A percentile compares a stretch with the other conserved stretches of the same genome.
phyloP scores from a whole-genome alignment of 106 monocot species.

The Agapanthus africanus region DNA sequence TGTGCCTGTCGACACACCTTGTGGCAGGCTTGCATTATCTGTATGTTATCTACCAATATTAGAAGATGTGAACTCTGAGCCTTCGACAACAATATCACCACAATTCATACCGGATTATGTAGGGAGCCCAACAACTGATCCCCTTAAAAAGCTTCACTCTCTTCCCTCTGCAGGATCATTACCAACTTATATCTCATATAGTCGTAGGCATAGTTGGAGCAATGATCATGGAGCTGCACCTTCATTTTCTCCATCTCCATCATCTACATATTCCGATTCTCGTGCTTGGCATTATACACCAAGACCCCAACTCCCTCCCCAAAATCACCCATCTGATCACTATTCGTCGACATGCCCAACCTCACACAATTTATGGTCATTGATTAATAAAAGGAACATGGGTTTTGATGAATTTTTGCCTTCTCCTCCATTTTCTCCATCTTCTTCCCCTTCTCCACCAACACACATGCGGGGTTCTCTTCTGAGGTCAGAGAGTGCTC shows the following conservation, averaged over 20 bases:
- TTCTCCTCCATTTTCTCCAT: slow-evolving; percentile 41
- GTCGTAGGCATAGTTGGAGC: slow-evolving; percentile 70
- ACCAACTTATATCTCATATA: slow-evolving; percentile 31
- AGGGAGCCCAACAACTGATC: slow-evolving; percentile 75
- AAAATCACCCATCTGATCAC: too few species aligned
- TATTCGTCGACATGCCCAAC: not conserved
- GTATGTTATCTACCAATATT: slow-evolving; percentile 53
- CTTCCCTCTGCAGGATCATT: slow-evolving; percentile 25
- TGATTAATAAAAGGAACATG: slow-evolving; percentile 15
- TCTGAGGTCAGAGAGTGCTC: slow-evolving; percentile 53
- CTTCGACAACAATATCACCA: slow-evolving; percentile 31
- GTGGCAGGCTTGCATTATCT: slow-evolving; percentile 51
- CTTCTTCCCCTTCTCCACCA: slow-evolving; percentile 47
- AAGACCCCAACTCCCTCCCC: slow-evolving; percentile 11
- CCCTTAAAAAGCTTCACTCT: slow-evolving; percentile 54
- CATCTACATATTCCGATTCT: slow-evolving; percentile 7
- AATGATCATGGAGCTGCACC: slow-evolving; percentile 30
- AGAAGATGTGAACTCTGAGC: slow-evolving; percentile 44
- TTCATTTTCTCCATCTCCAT: slow-evolving; percentile 21
- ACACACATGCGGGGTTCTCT: slow-evolving; percentile 22
- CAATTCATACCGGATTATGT: slow-evolving; percentile 85
- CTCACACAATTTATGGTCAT: slow-evolving; percentile 8
- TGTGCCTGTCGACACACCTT: slow-evolving; percentile 63
- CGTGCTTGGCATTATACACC: not conserved
- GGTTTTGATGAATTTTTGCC: slow-evolving; percentile 43